These are phyloP conservation scores for Dioscorea zingiberensis DNA, from an alignment of 106 monocot species.

Conservation along the genomic window DNA sequence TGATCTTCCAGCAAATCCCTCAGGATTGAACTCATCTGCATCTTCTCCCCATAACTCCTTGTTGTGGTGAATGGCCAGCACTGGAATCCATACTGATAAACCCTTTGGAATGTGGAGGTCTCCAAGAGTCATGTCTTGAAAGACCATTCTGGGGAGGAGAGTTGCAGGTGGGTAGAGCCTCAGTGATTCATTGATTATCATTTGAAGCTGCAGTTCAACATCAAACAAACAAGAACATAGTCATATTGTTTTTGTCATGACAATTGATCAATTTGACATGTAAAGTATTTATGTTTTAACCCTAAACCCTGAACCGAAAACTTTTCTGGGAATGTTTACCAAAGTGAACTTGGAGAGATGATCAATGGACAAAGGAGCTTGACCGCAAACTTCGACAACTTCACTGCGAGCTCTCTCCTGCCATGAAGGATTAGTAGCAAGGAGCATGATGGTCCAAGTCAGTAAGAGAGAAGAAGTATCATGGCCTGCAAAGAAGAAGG, in stretches of 20 bases:
- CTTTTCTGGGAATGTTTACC: too few relatives aligned
- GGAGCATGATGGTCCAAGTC: slow-evolving; percentile 94
- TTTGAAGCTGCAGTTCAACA: slow-evolving; percentile 49
- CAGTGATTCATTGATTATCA: slow-evolving; percentile 93
- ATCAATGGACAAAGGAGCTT: slow-evolving; percentile 27
- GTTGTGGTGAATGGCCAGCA: slow-evolving; percentile 82
- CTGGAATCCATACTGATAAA: slow-evolving; percentile 89
- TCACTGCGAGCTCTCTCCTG: slow-evolving; percentile 80
- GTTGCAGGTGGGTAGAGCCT: slow-evolving; percentile 81
- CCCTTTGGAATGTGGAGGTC: slow-evolving; percentile 80
- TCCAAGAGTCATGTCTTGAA: slow-evolving; percentile 80
- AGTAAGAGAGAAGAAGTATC: slow-evolving; percentile 82
- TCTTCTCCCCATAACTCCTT: slow-evolving; percentile 75
- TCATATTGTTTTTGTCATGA: too few relatives aligned
- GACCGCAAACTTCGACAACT: slow-evolving; percentile 42
- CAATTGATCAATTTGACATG: too few relatives aligned
- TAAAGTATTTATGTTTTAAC: too few relatives aligned
- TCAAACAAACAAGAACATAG: neutral
- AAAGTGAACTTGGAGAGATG: slow-evolving; percentile 71
- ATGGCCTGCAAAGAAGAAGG: slow-evolving; percentile 94
- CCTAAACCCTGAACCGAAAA: too few relatives aligned
- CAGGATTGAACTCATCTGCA: slow-evolving; percentile 77
- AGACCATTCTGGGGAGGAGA: slow-evolving; percentile 75
- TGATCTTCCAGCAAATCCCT: slow-evolving; percentile 51
- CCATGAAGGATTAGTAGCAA: slow-evolving; percentile 80